Evolutionary conservation across 2,329 filamentous ascomycete species (phyloP).

Genomic region (Chrysoporthe austroafricana): DNA sequence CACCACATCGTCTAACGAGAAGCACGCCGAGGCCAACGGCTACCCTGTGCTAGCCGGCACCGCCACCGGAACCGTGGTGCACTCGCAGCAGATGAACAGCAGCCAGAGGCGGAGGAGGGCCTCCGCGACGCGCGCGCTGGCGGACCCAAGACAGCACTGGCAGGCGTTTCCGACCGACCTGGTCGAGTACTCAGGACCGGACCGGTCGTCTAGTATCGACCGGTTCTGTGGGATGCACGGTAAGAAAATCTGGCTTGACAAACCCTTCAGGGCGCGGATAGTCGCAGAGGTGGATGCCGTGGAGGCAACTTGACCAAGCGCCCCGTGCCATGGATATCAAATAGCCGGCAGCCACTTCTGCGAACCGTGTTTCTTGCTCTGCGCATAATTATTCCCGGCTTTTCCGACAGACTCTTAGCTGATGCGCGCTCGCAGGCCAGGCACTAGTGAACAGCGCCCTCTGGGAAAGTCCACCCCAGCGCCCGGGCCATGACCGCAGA

Average conservation of each 20-base stretch:
- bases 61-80: slow-evolving; percentile 22
- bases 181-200: slow-evolving; percentile 1
- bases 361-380: too few relatives aligned
- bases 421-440: slow-evolving; percentile 14
- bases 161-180: background rate
- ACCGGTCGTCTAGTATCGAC: slow-evolving; percentile 25
- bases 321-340: too few relatives aligned
- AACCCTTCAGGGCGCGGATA: too few relatives aligned
- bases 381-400: too few relatives aligned
- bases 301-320: too few relatives aligned
- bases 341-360: too few relatives aligned
- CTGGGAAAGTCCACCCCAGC: slow-evolving; percentile 3
- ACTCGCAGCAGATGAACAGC: slow-evolving; percentile 13
- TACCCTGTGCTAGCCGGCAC: slow-evolving; percentile 14
- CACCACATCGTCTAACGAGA: slow-evolving; percentile 10
- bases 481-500: background rate
- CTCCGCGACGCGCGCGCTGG: background rate
- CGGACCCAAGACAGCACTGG: background rate
- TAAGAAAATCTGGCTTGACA: slow-evolving; percentile 10
- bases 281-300: too few relatives aligned
- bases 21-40: background rate
- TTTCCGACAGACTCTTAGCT: background rate
- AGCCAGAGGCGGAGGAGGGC: background rate
- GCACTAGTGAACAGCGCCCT: slow-evolving; percentile 22
- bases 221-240: slow-evolving; percentile 31